Percentiles rank a stretch among this genome's conserved stretches.
phyloP scores from a whole-genome alignment of 1,284 basidiomycete genomes.

The Vanrija sp. region DNA sequence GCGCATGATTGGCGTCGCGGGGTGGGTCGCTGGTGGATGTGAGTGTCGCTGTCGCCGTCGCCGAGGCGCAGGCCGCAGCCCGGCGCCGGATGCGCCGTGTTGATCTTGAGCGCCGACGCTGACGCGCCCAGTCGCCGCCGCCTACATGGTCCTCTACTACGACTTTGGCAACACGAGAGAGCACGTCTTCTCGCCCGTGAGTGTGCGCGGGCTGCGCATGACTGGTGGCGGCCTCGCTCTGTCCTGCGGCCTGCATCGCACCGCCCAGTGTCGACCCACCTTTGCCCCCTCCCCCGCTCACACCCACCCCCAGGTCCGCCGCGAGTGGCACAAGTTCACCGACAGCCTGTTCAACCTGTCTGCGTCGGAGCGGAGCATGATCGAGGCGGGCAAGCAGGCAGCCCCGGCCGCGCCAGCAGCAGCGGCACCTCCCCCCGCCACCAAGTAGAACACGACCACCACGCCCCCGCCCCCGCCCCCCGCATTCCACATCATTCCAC shows the following conservation, averaged over 20 bases:
- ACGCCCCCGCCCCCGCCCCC: not conserved
- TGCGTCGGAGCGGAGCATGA: constrained; percentile 22
- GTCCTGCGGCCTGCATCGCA: no score
- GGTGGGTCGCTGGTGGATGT: constrained; percentile 35
- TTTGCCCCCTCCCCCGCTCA: no score
- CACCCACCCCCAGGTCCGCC: constrained; percentile 24
- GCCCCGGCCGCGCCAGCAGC: not conserved
- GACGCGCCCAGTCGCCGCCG: constrained; percentile 26
- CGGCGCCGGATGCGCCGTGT: no score
- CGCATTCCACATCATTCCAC: no score
- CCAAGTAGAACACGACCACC: not conserved
- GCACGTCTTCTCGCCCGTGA: constrained; percentile 47
- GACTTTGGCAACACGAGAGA: constrained; percentile 40
- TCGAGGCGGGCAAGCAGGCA: constrained; percentile 19
- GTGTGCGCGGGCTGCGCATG: constrained; percentile 8
- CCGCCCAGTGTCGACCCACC: no score
- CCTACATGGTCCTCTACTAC: constrained; percentile 43
- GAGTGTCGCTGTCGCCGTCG: constrained; percentile 8
- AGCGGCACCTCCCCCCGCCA: not conserved
- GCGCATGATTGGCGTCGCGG: constrained; percentile 18
- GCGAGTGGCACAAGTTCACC: constrained; percentile 23
- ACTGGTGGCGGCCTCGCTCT: no score
- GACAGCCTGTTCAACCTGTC: constrained; percentile 29
- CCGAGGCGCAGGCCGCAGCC: not conserved
- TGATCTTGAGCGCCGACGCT: not conserved